Base-by-base conservation (phyloP, 2,329 filamentous ascomycete genomes). In the Blastomyces percursus region DNA sequence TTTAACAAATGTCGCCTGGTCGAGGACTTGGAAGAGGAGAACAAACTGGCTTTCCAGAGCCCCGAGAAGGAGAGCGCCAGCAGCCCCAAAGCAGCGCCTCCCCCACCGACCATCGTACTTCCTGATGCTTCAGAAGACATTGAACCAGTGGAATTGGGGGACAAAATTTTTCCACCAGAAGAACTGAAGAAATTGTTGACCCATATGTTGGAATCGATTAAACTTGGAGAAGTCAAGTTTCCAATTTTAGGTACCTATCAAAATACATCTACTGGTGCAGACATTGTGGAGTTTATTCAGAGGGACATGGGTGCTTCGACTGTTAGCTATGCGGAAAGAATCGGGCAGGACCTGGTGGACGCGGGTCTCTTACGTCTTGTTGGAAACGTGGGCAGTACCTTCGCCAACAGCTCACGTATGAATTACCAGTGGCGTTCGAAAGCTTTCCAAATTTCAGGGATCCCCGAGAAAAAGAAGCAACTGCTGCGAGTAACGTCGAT, bases 1-100 rank as follows among this genome's bases (percentile, higher is more conserved):
- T 97, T 97, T 83, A 99, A 97, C 81, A 99, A 97, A 78, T 99
- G 94, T 74, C 88, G 95, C 59, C 80, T 96, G 65, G 88, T 97
- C 7, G 95, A 99, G 74, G 94, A 99, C 73, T 79, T 97, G 64
- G 94, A 99, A 74, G 94, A 99, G 77, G 95, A 99, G 80, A 96
- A 96, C 75, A 97, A 99, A 77, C 83, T 99, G 62, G 94, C 92
- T 48, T 99, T 99, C 77, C 91, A 96, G 75, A 91, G 92, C 67
- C 91, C 91, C 5, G 80, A 83, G 65, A 81, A 81, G 57, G 68
- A 69, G 27, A 66, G 69, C 1, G 84, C 87, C 69, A 80, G 75
- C 42, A 91, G 88, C 74, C 87, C 89, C 2, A 77, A 75, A 65
- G 76, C 70, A 81, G 83, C 74, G 77, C 81, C 62, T 75, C 80